phyloP scores from a whole-genome alignment of 139 green algal species.

The Gonium pectorale region DNA sequence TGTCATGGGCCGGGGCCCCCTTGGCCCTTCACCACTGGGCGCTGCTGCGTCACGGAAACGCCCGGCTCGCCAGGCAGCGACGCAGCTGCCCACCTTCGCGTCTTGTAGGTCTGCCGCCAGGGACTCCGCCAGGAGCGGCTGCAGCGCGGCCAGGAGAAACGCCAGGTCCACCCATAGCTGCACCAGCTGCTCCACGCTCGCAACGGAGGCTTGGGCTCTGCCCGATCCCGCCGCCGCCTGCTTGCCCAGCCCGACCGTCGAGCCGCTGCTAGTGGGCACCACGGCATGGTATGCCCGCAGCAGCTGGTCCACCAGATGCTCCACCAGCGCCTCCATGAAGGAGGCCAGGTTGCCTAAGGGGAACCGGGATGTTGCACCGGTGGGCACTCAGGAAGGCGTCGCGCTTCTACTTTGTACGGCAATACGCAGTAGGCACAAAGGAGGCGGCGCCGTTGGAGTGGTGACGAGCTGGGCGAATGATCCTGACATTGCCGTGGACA shows the following conservation, averaged over 20 bases:
- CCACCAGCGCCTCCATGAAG: conserved; percentile 46
- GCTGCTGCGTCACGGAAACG: neutral
- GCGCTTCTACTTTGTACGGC: neutral
- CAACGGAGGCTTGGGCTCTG: neutral
- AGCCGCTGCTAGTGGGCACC: neutral
- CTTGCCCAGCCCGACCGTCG: neutral
- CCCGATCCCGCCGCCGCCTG: too few relatives aligned
- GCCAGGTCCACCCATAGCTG: conserved; percentile 21
- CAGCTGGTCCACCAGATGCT: conserved; percentile 30
- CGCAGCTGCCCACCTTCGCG: neutral
- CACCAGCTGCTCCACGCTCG: conserved; percentile 21
- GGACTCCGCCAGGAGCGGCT: conserved; percentile 17
- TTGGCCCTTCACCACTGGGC: neutral
- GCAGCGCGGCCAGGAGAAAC: conserved; percentile 2
- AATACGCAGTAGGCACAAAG: neutral
- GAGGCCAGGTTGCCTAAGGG: conserved; percentile 36
- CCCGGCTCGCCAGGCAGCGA: neutral
- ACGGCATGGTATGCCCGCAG: neutral
- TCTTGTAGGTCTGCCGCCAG: neutral
- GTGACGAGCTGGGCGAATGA: neutral
- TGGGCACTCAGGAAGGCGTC: neutral
- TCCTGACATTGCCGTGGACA: too few relatives aligned
- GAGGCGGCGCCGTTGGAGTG: neutral
- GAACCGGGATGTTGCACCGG: neutral
- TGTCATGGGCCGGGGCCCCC: too few relatives aligned